These are phyloP conservation scores for Yarrowia divulgata DNA, from an alignment of 805 yeast species.

Conservation along the genomic window DNA sequence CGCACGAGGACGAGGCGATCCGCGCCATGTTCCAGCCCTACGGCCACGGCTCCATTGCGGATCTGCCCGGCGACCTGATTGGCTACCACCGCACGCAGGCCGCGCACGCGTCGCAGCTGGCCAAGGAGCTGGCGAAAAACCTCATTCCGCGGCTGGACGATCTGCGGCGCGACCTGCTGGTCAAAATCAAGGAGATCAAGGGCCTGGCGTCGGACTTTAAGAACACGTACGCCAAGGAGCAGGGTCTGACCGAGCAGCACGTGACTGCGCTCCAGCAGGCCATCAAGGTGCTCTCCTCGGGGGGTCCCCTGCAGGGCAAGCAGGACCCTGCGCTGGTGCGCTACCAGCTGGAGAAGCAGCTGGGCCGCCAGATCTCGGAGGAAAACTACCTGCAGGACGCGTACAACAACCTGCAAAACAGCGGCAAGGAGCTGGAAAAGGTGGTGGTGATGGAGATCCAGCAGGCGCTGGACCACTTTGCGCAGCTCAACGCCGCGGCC, in stretches of 20 bases:
- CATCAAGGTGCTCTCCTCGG: conserved; percentile 47
- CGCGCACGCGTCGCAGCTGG: conserved; percentile 61
- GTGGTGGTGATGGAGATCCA: conserved; percentile 89
- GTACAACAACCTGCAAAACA: conserved; percentile 79
- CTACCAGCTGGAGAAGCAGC: conserved; percentile 73
- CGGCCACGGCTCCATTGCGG: conserved; percentile 84
- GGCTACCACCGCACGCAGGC: conserved; percentile 70
- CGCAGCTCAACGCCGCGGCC: conserved; percentile 55
- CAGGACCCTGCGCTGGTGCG: conserved; percentile 86
- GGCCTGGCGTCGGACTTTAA: conserved; percentile 84
- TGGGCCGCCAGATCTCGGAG: conserved; percentile 77
- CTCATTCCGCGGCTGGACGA: conserved; percentile 73
- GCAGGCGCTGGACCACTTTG: conserved; percentile 75
- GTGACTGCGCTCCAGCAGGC: conserved; percentile 64
- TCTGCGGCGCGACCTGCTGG: conserved; percentile 74
- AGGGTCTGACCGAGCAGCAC: conserved; percentile 66
- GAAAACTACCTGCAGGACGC: conserved; percentile 91
- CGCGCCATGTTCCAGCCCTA: conserved; percentile 64
- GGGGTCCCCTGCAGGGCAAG: conserved; percentile 57
- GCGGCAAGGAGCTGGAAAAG: conserved; percentile 87
- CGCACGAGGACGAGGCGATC: conserved; percentile 53
- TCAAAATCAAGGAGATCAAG: conserved; percentile 87
- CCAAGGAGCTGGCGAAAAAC: conserved; percentile 66
- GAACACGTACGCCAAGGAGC: conserved; percentile 73
- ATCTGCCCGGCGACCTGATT: conserved; percentile 74